phyloP scores from a whole-genome alignment of 139 green algal species.

The Coelastrella sp. region DNA sequence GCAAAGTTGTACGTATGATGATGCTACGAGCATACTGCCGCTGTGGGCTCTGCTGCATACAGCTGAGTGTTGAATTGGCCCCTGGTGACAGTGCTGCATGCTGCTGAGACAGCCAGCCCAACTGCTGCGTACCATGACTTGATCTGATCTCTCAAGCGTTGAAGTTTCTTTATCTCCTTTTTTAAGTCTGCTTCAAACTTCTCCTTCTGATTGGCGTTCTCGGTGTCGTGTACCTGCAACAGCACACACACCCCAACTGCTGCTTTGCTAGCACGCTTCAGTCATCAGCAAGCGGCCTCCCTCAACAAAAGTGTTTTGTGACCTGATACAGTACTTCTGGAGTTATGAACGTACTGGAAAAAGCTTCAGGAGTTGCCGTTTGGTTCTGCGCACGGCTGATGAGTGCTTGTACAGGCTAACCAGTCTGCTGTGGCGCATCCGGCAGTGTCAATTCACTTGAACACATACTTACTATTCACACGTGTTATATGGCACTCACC shows the following conservation, averaged over 20 bases:
- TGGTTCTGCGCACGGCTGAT: neutral
- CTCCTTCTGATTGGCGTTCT: slow-evolving; percentile 93
- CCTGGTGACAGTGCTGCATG: too few species aligned
- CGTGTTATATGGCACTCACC: slow-evolving; percentile 52
- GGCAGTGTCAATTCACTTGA: neutral
- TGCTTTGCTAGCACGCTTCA: slow-evolving; percentile 11
- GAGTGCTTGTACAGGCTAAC: neutral
- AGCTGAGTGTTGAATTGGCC: too few species aligned
- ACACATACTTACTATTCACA: neutral
- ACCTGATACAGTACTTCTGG: too few species aligned
- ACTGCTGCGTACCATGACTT: slow-evolving; percentile 90
- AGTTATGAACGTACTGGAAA: too few species aligned
- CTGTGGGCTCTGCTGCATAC: too few species aligned
- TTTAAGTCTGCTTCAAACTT: slow-evolving; percentile 99
- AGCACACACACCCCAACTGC: slow-evolving; percentile 16
- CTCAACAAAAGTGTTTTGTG: too few species aligned
- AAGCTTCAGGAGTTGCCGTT: neutral
- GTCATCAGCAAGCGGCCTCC: neutral
- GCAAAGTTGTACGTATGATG: too few species aligned
- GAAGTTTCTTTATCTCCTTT: slow-evolving; percentile 99
- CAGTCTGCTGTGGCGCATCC: neutral
- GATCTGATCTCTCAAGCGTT: slow-evolving; percentile 97
- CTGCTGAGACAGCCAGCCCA: neutral
- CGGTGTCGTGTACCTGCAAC: slow-evolving; percentile 90
- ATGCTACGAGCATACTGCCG: too few species aligned